Evolutionary conservation across 2,329 filamentous ascomycete species (phyloP).

Genomic region (Nemania sp.): DNA sequence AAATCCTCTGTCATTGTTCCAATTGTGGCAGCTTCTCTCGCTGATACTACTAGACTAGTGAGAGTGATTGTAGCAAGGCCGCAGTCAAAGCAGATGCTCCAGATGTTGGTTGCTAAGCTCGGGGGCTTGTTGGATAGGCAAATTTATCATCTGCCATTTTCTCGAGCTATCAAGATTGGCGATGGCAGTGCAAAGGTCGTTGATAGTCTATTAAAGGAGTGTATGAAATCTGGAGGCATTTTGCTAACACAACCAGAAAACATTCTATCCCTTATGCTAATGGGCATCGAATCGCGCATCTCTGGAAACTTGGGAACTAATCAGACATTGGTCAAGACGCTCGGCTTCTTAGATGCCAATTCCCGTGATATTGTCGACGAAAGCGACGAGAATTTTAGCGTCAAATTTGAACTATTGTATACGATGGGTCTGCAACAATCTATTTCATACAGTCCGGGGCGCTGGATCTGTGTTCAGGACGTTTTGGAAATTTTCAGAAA

Average conservation of each 20-base stretch:
- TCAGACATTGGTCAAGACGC: slow-evolving; percentile 53
- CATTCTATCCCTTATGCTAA: slow-evolving; percentile 71
- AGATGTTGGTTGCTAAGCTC: slow-evolving; percentile 66
- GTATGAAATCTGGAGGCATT: slow-evolving; percentile 64
- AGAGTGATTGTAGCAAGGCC: slow-evolving; percentile 72
- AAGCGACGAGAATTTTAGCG: slow-evolving; percentile 72
- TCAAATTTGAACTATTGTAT: slow-evolving; percentile 72
- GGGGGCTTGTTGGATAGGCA: slow-evolving; percentile 67
- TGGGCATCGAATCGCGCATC: slow-evolving; percentile 65
- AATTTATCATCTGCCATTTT: slow-evolving; percentile 70
- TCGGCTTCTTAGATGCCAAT: slow-evolving; percentile 58
- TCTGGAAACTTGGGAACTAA: slow-evolving; percentile 48
- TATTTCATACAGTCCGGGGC: slow-evolving; percentile 64
- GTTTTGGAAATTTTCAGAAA: slow-evolving; percentile 60
- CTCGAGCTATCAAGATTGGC: slow-evolving; percentile 58
- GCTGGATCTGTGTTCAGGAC: slow-evolving; percentile 69
- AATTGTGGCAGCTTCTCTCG: slow-evolving; percentile 67
- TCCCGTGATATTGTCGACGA: slow-evolving; percentile 72
- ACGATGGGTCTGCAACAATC: slow-evolving; percentile 66
- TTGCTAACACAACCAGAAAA: slow-evolving; percentile 74
- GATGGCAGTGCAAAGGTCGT: slow-evolving; percentile 38
- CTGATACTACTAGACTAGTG: slow-evolving; percentile 63
- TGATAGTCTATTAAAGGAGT: slow-evolving; percentile 57
- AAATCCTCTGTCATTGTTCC: slow-evolving; percentile 78
- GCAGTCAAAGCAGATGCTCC: slow-evolving; percentile 69